Conservation (phyloP, 2,329 filamentous ascomycete species). For the Drechslerella dactyloides region DNA sequence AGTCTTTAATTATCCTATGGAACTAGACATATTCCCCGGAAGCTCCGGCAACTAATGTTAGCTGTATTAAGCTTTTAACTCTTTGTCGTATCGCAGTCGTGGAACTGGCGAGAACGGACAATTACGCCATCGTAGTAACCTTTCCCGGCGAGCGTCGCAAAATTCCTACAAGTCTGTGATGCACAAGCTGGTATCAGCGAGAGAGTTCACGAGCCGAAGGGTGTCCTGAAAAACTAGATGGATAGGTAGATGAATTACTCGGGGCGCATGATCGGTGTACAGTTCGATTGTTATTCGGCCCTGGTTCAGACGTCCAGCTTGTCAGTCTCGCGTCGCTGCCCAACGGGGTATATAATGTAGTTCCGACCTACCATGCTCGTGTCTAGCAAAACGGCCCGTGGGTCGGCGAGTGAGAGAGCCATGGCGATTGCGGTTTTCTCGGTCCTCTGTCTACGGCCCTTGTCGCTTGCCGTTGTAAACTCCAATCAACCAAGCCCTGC, state of each 20-base stretch:
- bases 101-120: slow-evolving; percentile 43
- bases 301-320: slow-evolving; percentile 60
- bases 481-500: too few relatives aligned
- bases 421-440: slow-evolving; percentile 3
- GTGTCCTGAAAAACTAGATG: too few relatives aligned
- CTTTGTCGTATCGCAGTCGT: background rate
- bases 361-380: slow-evolving; percentile 74
- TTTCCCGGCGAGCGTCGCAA: slow-evolving; percentile 75
- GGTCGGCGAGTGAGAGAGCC: slow-evolving; percentile 65
- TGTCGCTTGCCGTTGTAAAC: too few relatives aligned
- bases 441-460: background rate
- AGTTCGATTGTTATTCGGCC: slow-evolving; percentile 86
- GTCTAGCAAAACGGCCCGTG: slow-evolving; percentile 76
- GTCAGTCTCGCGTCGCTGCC: background rate
- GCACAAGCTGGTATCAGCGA: slow-evolving; percentile 4
- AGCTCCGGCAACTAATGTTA: slow-evolving; percentile 16
- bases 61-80: background rate
- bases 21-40: slow-evolving; percentile 61
- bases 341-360: background rate
- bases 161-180: slow-evolving; percentile 79
- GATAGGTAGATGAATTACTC: slow-evolving; percentile 57
- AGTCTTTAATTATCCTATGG: slow-evolving; percentile 92
- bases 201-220: too few relatives aligned
- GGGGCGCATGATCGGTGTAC: slow-evolving; percentile 85
- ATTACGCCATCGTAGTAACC: slow-evolving; percentile 87